Conservation (phyloP, 257 asterid genomes). For the Craterostigma plantagineum region DNA sequence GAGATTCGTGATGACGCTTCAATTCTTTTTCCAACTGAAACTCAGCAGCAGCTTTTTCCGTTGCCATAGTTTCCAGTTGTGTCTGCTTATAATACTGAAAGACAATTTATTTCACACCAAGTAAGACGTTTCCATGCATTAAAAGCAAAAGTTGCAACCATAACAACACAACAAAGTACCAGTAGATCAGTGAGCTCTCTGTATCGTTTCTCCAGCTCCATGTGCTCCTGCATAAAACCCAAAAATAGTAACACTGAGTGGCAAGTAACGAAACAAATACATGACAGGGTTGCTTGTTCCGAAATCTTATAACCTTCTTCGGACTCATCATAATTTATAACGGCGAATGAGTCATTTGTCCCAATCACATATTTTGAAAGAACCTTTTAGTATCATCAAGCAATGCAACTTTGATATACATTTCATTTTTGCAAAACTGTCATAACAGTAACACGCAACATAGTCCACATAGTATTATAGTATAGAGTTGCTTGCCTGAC, state of each 20-base stretch:
- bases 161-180: constrained; percentile 27
- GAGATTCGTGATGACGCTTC: constrained; percentile 72
- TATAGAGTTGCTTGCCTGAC: constrained; percentile 31
- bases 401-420: too few species aligned
- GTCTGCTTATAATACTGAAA: constrained; percentile 95
- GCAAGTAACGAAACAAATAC: not conserved
- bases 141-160: constrained; percentile 5
- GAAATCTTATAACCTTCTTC: too few species aligned
- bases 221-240: constrained; percentile 91
- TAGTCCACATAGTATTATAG: too few species aligned
- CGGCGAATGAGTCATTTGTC: too few species aligned
- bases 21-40: constrained; percentile 97
- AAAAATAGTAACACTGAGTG: constrained; percentile 12
- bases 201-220: constrained; percentile 95
- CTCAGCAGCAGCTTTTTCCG: constrained; percentile 99
- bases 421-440: too few species aligned
- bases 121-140: constrained; percentile 8
- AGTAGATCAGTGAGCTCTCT: constrained; percentile 95
- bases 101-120: constrained; percentile 7
- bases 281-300: not conserved
- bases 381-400: too few species aligned
- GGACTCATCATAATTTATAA: too few species aligned
- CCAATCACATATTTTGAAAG: too few species aligned
- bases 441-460: too few species aligned
- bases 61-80: constrained; percentile 93